Conservation (phyloP, 768 basidiomycete species). For the Chiua virens region DNA sequence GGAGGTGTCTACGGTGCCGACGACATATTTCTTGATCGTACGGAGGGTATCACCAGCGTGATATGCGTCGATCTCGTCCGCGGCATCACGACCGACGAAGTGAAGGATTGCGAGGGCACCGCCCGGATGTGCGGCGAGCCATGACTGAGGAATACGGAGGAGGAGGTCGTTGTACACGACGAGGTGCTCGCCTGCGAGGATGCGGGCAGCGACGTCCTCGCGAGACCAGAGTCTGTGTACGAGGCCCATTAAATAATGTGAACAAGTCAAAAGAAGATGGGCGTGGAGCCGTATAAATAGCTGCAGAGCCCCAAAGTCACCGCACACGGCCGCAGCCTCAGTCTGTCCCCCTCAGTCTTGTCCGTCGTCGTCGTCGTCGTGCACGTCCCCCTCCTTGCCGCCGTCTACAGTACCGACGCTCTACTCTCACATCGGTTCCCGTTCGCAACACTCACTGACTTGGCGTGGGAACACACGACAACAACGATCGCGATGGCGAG, state of each 20-base stretch:
- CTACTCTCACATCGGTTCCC: neutral
- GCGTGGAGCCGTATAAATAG: conserved; percentile 28
- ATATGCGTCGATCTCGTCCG: conserved; percentile 93
- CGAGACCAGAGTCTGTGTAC: conserved; percentile 40
- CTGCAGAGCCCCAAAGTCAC: neutral
- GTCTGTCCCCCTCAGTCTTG: neutral
- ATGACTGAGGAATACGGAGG: conserved; percentile 64
- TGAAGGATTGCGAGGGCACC: conserved; percentile 88
- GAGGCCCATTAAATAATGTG: conserved; percentile 30
- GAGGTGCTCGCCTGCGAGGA: conserved; percentile 73
- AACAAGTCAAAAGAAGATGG: neutral
- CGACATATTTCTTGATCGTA: conserved; percentile 48
- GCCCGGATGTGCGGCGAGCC: conserved; percentile 90
- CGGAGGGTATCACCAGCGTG: conserved; percentile 51
- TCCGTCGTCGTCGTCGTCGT: conserved; percentile 5
- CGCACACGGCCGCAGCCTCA: conserved; percentile 1
- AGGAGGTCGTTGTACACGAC: conserved; percentile 69
- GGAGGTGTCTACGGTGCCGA: conserved; percentile 66
- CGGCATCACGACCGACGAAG: conserved; percentile 92
- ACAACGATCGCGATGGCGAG: conserved; percentile 20
- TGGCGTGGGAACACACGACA: conserved; percentile 25
- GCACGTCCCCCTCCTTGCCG: conserved; percentile 2
- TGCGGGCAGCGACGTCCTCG: conserved; percentile 62
- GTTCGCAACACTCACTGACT: neutral
- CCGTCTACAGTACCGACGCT: conserved; percentile 10